Percentiles rank a stretch among this genome's conserved stretches.
phyloP scores from a whole-genome alignment of 2,329 filamentous ascomycete genomes.

The Neoascochyta sp. region DNA sequence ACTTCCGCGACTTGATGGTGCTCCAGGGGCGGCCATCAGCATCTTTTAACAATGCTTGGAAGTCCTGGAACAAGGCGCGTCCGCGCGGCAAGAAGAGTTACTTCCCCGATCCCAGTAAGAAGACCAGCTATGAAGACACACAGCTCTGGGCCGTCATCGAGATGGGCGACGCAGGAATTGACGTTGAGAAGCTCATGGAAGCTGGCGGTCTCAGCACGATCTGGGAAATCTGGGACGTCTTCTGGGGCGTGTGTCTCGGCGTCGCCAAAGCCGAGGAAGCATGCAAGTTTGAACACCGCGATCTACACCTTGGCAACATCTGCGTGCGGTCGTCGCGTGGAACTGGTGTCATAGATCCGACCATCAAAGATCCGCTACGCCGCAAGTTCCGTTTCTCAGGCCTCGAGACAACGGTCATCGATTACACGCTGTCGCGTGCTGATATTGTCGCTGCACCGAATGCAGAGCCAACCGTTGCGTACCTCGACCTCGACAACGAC shows the following conservation, averaged over 20 bases:
- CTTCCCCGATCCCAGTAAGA: constrained; percentile 56
- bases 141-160: constrained; percentile 63
- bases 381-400: constrained; percentile 51
- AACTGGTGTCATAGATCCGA: constrained; percentile 23
- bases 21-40: constrained; percentile 54
- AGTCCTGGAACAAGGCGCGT: constrained; percentile 42
- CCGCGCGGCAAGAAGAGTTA: constrained; percentile 46
- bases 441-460: constrained; percentile 37
- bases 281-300: constrained; percentile 62
- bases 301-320: constrained; percentile 65
- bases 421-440: constrained; percentile 65
- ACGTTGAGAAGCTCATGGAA: constrained; percentile 45
- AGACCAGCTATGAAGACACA: constrained; percentile 50
- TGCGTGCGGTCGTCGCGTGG: constrained; percentile 46
- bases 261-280: constrained; percentile 59
- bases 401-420: constrained; percentile 62
- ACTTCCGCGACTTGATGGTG: constrained; percentile 57
- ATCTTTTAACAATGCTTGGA: constrained; percentile 48
- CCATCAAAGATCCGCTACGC: constrained; percentile 35
- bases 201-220: constrained; percentile 36
- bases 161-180: constrained; percentile 62
- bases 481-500: constrained; percentile 46
- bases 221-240: constrained; percentile 58
- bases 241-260: constrained; percentile 62
- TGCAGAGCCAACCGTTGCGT: constrained; percentile 37